Percentiles rank a stretch among this genome's conserved stretches.
These are phyloP conservation scores for Plasmodium cynomolgi DNA, from an alignment of 169 alveolate species.

Conservation along the genomic window DNA sequence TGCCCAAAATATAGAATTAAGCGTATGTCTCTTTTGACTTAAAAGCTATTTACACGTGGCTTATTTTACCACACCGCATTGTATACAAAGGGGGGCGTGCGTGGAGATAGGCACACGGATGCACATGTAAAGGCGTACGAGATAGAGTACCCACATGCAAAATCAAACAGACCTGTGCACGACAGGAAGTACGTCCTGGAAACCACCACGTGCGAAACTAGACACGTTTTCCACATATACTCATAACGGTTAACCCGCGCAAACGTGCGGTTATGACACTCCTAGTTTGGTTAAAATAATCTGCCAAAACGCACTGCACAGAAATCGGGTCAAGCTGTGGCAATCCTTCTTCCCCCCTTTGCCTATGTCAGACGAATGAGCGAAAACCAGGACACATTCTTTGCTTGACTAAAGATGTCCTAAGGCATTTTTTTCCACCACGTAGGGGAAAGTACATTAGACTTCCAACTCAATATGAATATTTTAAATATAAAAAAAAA, in stretches of 20 bases:
- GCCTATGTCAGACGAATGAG: background rate
- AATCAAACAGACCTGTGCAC: background rate
- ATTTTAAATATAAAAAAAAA: constrained; percentile 16
- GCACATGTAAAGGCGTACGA: background rate
- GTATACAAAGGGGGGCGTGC: background rate
- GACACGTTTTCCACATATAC: background rate
- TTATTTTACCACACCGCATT: background rate
- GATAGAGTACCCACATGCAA: background rate
- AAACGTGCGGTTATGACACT: background rate
- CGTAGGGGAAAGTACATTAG: background rate
- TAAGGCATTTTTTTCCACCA: background rate
- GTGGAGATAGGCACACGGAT: background rate
- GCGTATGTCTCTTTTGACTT: background rate
- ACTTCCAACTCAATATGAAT: background rate
- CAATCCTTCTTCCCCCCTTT: background rate
- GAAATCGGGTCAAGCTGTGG: background rate
- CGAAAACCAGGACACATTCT: background rate
- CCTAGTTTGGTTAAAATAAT: background rate
- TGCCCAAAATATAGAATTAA: background rate
- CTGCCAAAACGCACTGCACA: background rate
- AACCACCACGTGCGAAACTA: background rate
- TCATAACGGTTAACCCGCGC: background rate
- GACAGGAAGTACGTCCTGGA: background rate
- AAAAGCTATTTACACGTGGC: background rate
- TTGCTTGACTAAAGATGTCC: background rate